Evolutionary conservation across 768 basidiomycete species (phyloP).

Genomic region (Wakefieldia striispora): DNA sequence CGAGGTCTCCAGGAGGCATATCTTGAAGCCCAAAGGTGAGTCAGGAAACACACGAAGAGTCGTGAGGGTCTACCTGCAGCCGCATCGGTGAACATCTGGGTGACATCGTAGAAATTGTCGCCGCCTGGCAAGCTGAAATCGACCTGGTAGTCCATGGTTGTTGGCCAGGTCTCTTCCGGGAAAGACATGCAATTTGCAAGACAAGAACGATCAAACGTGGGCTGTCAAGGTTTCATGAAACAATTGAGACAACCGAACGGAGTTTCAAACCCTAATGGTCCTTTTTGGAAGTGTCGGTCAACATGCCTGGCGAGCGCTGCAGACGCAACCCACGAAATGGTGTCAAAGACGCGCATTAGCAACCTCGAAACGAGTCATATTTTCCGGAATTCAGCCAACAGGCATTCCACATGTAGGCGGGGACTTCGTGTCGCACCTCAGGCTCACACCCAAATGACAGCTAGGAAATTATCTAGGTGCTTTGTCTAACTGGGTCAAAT

Average conservation of each 20-base stretch:
- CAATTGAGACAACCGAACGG: constrained; percentile 10
- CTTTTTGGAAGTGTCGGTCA: constrained; percentile 8
- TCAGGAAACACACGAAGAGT: background rate
- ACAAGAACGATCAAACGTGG: background rate
- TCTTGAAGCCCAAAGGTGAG: constrained; percentile 38
- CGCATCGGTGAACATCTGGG: constrained; percentile 56
- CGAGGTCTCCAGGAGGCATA: constrained; percentile 59
- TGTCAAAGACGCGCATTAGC: constrained; percentile 7
- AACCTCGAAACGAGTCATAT: constrained; percentile 47
- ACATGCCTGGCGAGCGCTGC: constrained; percentile 5
- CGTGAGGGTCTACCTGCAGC: constrained; percentile 48
- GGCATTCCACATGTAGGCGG: constrained; percentile 79
- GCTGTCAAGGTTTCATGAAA: constrained; percentile 14
- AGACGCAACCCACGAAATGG: background rate
- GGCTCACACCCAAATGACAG: constrained; percentile 45
- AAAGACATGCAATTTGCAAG: constrained; percentile 3
- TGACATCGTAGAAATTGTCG: constrained; percentile 63
- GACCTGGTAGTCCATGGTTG: constrained; percentile 18
- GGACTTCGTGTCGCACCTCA: background rate
- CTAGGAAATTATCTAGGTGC: constrained; percentile 95
- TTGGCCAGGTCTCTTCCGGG: constrained; percentile 3
- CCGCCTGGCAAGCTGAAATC: constrained; percentile 47
- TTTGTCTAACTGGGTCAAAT: constrained; percentile 80
- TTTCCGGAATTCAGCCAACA: constrained; percentile 94
- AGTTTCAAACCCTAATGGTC: constrained; percentile 30